Evolutionary conservation across 345 rosid species (phyloP), one percentile per base, ranked within the genome.

Genomic region (Kernera saxatilis): DNA sequence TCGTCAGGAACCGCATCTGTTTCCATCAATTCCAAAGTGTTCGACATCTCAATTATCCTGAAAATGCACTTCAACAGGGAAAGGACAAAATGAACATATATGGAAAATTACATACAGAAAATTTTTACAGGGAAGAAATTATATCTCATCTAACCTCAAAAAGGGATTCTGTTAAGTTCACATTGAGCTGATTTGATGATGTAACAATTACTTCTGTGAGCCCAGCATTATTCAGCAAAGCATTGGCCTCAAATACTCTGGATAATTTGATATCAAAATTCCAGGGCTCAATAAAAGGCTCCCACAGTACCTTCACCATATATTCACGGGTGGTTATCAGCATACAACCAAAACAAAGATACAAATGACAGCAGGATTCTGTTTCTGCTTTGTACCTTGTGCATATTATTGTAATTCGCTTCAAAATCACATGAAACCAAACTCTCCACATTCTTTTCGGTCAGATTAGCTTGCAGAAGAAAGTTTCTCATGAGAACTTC

Each of bases 251-350:
- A 40, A 75, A 70, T 73, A 80, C 86, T 76, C 81, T 75, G 29
- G 69, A 78, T 60, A 88, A 25, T 50, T 72, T 70, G 19, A 88
- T 61, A 65, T 86, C 84, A 80, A 93, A 87, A 52, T 76, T 84
- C 97, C 98, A 93, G 35, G 93, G 96, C 84, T 93, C 97, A 6
- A 90, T 69, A 78, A 93, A 88, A 67, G 97, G 93, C 84, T 93
- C 96, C 97, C 93, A 88, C 56, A 82, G 75, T 54, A 93, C 98
- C 98, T 93, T 75, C 50, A 72, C 30, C 30, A 41, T 52, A 56
- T 13, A 60, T 22, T 45, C 49, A 49, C 25, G 6, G 36, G 62
- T 58, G 51, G 55, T 55, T 52, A 71, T 64, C 40, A 71, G 75
- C 54, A 60, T 32, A 59, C 6, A 54, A 59, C 18, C 36, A 69